Conservation (phyloP, 306 rosid genomes). For the Cucumis sativus region DNA sequence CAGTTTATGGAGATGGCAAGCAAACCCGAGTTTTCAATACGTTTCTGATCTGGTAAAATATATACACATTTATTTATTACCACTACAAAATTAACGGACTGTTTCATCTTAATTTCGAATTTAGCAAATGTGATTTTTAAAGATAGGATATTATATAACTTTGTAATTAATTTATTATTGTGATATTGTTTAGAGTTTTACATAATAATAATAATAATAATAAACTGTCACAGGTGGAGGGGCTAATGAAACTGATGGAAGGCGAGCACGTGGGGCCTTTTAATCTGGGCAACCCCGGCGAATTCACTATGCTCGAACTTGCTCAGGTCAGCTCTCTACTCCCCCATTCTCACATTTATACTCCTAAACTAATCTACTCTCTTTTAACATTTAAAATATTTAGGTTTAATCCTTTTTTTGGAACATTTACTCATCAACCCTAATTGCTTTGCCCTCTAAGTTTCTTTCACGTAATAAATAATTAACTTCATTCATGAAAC, state of each 20-base stretch:
- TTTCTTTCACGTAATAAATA: too few species aligned
- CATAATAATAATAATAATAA: too few species aligned
- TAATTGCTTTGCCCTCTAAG: too few species aligned
- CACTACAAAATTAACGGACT: too few species aligned
- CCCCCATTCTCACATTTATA: background rate
- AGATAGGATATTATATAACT: too few species aligned
- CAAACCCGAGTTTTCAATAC: constrained; percentile 93
- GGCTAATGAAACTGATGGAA: constrained; percentile 80
- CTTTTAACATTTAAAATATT: background rate
- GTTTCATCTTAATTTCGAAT: background rate
- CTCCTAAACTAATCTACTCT: background rate
- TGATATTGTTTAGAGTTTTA: background rate
- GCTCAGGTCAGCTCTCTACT: constrained; percentile 48
- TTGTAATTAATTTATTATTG: background rate
- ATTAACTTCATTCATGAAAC: too few species aligned
- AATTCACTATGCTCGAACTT: constrained; percentile 97
- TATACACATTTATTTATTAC: background rate
- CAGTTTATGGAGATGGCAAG: constrained; percentile 95
- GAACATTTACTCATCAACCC: too few species aligned
- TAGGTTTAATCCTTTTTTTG: background rate
- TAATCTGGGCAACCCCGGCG: constrained; percentile 95
- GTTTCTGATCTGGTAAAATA: constrained; percentile 75
- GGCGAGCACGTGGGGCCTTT: constrained; percentile 93
- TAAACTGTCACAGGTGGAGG: constrained; percentile 51
- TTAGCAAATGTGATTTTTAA: too few species aligned